These are phyloP conservation scores for Lactarius akahatsu DNA, from an alignment of 768 basidiomycete genomes.

Conservation along the genomic window DNA sequence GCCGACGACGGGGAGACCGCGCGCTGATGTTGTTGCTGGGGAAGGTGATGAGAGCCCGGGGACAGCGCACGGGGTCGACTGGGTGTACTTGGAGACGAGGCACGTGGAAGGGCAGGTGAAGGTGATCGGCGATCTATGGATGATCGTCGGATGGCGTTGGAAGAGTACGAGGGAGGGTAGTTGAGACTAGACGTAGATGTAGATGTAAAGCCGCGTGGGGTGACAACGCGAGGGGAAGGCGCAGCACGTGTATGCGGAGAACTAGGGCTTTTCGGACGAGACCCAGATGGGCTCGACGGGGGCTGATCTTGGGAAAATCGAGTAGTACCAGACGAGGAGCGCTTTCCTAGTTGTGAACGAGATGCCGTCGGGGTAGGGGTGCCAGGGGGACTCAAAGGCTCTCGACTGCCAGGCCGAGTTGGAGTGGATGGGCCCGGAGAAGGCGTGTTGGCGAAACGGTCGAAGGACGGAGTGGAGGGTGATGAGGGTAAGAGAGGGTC, in stretches of 20 bases:
- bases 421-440: conserved; percentile 21
- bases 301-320: conserved; percentile 43
- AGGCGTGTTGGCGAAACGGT: background rate
- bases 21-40: conserved; percentile 24
- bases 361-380: conserved; percentile 48
- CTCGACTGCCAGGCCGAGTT: conserved; percentile 28
- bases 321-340: conserved; percentile 39
- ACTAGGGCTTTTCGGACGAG: conserved; percentile 38
- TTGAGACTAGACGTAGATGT: conserved; percentile 50
- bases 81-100: conserved; percentile 29
- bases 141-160: conserved; percentile 33
- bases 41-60: conserved; percentile 10
- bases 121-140: conserved; percentile 38
- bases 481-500: conserved; percentile 30
- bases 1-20: conserved; percentile 34
- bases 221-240: conserved; percentile 40
- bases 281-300: conserved; percentile 45
- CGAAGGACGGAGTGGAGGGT: conserved; percentile 23
- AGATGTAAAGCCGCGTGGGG: conserved; percentile 46
- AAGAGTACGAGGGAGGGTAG: conserved; percentile 35
- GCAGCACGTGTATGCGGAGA: conserved; percentile 33
- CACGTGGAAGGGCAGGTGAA: conserved; percentile 38
- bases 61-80: conserved; percentile 18
- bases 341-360: conserved; percentile 39
- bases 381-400: conserved; percentile 46